Evolutionary conservation across 192 early-diverging fungal genomes (phyloP).

Genomic region (Gonapodya sp.): DNA sequence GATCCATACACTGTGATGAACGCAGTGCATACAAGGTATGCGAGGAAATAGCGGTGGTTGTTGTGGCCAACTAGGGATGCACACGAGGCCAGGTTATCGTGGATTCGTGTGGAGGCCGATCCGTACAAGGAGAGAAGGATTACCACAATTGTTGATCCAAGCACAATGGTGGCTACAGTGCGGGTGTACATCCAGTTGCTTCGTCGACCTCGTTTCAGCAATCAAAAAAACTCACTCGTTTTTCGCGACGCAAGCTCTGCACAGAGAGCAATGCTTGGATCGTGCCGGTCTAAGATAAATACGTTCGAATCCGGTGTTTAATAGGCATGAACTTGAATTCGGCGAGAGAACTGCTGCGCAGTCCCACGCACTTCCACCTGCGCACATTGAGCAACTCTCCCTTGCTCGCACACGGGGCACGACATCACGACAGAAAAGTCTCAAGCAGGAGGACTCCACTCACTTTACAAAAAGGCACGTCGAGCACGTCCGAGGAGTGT

Average conservation of each 20-base stretch:
- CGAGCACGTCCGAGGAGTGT: conserved; percentile 22
- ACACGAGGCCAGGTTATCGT: not conserved
- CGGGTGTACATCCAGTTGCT: too few species aligned
- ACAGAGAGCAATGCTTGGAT: conserved; percentile 30
- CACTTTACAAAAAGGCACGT: conserved; percentile 39
- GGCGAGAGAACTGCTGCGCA: too few species aligned
- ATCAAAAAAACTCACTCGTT: conserved; percentile 27
- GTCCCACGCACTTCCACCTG: too few species aligned
- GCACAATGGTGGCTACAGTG: conserved; percentile 42
- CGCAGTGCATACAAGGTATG: conserved; percentile 27
- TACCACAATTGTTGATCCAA: conserved; percentile 40
- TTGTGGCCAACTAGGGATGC: conserved; percentile 27
- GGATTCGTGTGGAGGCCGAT: not conserved
- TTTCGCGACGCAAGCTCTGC: conserved; percentile 36
- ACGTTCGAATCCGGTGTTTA: too few species aligned
- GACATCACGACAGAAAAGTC: too few species aligned
- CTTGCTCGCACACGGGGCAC: too few species aligned
- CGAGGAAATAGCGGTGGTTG: conserved; percentile 37
- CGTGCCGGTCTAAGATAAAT: not conserved
- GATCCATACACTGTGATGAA: conserved; percentile 26
- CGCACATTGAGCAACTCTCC: too few species aligned
- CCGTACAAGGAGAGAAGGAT: not conserved
- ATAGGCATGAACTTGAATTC: too few species aligned
- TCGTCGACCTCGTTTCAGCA: too few species aligned
- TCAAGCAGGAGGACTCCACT: too few species aligned